phyloP scores from a whole-genome alignment of 306 rosid species.

The Amphicarpaea edgeworthii region DNA sequence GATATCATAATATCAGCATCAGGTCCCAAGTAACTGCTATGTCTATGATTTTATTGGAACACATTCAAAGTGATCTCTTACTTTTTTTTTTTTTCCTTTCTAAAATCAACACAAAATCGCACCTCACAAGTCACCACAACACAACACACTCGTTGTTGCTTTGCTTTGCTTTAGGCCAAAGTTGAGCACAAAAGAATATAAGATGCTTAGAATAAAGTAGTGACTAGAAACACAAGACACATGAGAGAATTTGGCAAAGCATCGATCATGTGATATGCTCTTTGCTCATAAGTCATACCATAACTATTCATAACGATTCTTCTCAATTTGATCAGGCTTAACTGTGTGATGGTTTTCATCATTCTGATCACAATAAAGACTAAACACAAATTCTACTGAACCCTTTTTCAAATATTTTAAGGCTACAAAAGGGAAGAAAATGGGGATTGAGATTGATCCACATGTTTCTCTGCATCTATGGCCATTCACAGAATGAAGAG shows the following conservation, averaged over 20 bases:
- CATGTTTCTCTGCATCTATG: slow-evolving; percentile 12
- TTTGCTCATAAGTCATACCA: not conserved
- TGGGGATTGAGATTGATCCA: slow-evolving; percentile 5
- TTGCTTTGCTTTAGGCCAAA: slow-evolving; percentile 51
- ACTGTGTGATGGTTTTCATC: slow-evolving; percentile 14
- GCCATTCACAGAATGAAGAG: slow-evolving; percentile 37
- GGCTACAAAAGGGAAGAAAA: not conserved
- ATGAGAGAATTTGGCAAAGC: slow-evolving; percentile 19
- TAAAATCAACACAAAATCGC: slow-evolving; percentile 26
- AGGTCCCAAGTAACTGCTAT: not conserved
- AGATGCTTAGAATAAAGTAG: slow-evolving; percentile 4
- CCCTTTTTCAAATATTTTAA: slow-evolving; percentile 26
- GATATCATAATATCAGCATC: not conserved
- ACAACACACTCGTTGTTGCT: slow-evolving; percentile 35
- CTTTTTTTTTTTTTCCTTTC: slow-evolving; percentile 28
- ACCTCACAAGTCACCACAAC: slow-evolving; percentile 36
- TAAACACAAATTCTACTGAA: not conserved
- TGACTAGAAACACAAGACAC: not conserved
- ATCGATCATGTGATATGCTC: slow-evolving; percentile 23
- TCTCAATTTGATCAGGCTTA: not conserved
- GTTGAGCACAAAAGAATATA: slow-evolving; percentile 45
- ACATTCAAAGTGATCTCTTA: slow-evolving; percentile 28
- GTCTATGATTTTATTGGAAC: not conserved
- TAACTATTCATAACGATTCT: slow-evolving; percentile 12
- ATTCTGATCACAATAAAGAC: not conserved